phyloP scores from a whole-genome alignment of 2,329 filamentous ascomycete species.

The Epichloe aotearoae region DNA sequence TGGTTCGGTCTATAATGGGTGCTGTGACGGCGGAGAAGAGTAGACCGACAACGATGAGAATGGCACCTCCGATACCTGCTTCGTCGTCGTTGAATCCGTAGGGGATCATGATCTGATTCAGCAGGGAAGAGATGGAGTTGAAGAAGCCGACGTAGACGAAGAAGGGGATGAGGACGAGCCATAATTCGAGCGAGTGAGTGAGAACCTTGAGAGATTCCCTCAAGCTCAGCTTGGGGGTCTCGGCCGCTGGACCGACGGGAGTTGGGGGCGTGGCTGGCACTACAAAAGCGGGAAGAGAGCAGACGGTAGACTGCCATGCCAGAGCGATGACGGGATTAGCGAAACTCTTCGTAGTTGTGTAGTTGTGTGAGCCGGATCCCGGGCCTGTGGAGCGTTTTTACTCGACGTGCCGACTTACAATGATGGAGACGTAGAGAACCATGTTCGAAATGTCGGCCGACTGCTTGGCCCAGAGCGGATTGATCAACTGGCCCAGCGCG shows the following conservation, averaged over 20 bases:
- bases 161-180: slow-evolving; percentile 71
- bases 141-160: slow-evolving; percentile 80
- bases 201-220: slow-evolving; percentile 40
- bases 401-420: slow-evolving; percentile 38
- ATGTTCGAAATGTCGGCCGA: slow-evolving; percentile 59
- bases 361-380: too few relatives aligned
- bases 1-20: slow-evolving; percentile 74
- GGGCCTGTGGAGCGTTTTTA: too few relatives aligned
- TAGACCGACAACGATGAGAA: slow-evolving; percentile 82
- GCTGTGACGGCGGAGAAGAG: slow-evolving; percentile 61
- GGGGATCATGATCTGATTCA: slow-evolving; percentile 81
- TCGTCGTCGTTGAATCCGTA: slow-evolving; percentile 75
- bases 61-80: slow-evolving; percentile 76
- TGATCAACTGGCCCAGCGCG: slow-evolving; percentile 75
- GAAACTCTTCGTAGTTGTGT: too few relatives aligned
- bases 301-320: slow-evolving; percentile 26
- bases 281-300: slow-evolving; percentile 65
- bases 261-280: slow-evolving; percentile 65
- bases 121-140: slow-evolving; percentile 76
- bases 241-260: slow-evolving; percentile 56
- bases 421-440: slow-evolving; percentile 74
- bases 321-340: slow-evolving; percentile 1
- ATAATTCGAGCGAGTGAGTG: slow-evolving; percentile 53
- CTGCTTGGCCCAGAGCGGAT: slow-evolving; percentile 59
- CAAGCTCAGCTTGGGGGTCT: slow-evolving; percentile 41